Evolutionary conservation across 768 basidiomycete genomes (phyloP).

Genomic region (Paxillus rubicundulus): DNA sequence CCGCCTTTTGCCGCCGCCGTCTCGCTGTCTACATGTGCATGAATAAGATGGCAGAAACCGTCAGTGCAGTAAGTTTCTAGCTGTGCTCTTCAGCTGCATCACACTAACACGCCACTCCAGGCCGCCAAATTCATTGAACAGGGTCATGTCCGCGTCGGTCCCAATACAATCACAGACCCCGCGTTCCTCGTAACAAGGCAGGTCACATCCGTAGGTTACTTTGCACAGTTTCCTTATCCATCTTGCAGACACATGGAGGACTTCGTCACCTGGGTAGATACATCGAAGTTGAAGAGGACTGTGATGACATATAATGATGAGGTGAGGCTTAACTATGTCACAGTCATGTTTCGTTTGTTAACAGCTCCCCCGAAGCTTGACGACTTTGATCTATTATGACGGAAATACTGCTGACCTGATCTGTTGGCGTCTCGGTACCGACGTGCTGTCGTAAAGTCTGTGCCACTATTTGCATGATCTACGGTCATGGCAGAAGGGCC

Average conservation of each 20-base stretch:
- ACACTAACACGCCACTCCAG: constrained; percentile 39
- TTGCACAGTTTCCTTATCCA: constrained; percentile 3
- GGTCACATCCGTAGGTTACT: constrained; percentile 12
- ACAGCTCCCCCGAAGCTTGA: constrained; percentile 61
- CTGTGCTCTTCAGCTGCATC: constrained; percentile 4
- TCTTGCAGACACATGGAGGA: constrained; percentile 88
- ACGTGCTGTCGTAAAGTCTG: background rate
- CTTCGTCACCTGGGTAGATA: constrained; percentile 99
- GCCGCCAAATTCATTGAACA: constrained; percentile 98
- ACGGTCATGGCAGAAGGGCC: background rate
- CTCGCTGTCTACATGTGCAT: constrained; percentile 91
- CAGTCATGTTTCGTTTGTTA: constrained; percentile 4
- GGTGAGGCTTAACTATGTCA: constrained; percentile 42
- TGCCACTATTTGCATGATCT: background rate
- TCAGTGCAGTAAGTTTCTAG: constrained; percentile 72
- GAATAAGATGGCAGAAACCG: constrained; percentile 93
- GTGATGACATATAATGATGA: constrained; percentile 97
- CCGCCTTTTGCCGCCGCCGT: constrained; percentile 88
- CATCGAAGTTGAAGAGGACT: constrained; percentile 93
- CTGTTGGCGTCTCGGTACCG: background rate
- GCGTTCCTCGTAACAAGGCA: constrained; percentile 92
- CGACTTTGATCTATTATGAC: constrained; percentile 85
- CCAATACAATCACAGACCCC: constrained; percentile 93
- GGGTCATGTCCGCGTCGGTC: constrained; percentile 95
- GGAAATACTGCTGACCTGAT: background rate